These are phyloP conservation scores for Forsythia suspensa DNA, from an alignment of 257 asterid genomes.

Conservation along the genomic window DNA sequence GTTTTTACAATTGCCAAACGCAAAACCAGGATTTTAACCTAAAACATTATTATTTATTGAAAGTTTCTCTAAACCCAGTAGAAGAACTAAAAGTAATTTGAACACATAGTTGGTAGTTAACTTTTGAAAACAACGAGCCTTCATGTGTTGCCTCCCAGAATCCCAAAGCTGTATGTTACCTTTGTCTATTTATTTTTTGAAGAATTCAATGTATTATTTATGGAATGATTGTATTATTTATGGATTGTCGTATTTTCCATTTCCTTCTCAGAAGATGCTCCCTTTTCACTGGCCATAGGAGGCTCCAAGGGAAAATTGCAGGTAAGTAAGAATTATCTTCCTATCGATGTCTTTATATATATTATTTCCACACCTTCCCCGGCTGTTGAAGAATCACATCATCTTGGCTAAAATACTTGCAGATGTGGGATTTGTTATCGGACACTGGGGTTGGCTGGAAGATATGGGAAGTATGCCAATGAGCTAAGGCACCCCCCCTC, in stretches of 20 bases:
- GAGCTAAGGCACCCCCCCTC: background rate
- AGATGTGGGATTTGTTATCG: slow-evolving; percentile 69
- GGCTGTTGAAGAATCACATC: background rate
- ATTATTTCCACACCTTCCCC: background rate
- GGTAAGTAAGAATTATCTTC: slow-evolving; percentile 35
- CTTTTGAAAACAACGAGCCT: slow-evolving; percentile 2
- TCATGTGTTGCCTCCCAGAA: slow-evolving; percentile 43
- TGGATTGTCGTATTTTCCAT: slow-evolving; percentile 52
- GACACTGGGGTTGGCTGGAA: slow-evolving; percentile 51
- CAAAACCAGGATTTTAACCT: no score
- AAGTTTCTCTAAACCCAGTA: no score
- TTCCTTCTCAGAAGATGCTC: slow-evolving; percentile 74
- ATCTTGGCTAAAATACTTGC: slow-evolving; percentile 20
- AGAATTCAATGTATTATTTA: background rate
- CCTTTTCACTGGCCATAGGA: slow-evolving; percentile 71
- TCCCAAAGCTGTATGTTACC: slow-evolving; percentile 47
- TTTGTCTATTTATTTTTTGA: background rate
- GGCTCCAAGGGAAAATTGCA: slow-evolving; percentile 84
- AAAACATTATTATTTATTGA: no score
- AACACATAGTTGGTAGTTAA: no score
- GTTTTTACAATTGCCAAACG: no score
- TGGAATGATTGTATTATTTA: background rate
- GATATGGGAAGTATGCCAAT: slow-evolving; percentile 43
- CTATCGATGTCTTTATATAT: background rate
- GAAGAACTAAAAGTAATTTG: no score